phyloP scores from a whole-genome alignment of 225 moss, liverwort and hornwort genomes.

The Pleurozium schreberi region DNA sequence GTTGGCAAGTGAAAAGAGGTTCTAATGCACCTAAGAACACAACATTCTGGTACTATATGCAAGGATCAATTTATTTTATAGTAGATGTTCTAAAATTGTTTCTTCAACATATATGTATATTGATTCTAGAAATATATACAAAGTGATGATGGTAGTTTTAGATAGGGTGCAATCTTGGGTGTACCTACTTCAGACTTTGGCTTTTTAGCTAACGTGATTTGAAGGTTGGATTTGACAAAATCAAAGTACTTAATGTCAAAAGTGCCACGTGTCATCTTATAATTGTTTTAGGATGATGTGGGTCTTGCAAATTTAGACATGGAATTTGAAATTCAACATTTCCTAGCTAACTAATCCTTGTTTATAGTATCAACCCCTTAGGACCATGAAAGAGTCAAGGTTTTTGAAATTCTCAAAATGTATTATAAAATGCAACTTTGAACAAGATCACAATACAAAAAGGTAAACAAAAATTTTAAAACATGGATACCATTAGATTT shows the following conservation, averaged over 20 bases:
- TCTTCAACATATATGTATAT: neutral
- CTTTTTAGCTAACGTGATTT: neutral
- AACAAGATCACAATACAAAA: neutral
- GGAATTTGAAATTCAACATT: neutral
- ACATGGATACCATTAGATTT: neutral
- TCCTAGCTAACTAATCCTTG: neutral
- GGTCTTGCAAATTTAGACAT: neutral
- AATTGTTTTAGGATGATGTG: neutral
- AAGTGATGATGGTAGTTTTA: neutral
- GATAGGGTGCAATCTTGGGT: accelerated
- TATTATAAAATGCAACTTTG: neutral
- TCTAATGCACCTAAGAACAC: neutral
- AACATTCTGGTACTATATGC: neutral
- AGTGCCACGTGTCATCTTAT: neutral
- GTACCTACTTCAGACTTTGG: neutral
- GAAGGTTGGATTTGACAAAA: neutral
- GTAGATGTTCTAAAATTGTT: neutral
- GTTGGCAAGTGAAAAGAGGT: neutral
- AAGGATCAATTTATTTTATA: neutral
- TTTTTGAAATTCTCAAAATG: neutral
- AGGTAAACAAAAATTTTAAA: no score
- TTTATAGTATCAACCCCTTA: accelerated
- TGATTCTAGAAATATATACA: neutral
- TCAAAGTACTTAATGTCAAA: neutral
- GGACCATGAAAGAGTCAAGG: neutral